Evolutionary conservation across 495 filamentous ascomycete genomes (phyloP).

Genomic region (Hyaloscypha variabilis): DNA sequence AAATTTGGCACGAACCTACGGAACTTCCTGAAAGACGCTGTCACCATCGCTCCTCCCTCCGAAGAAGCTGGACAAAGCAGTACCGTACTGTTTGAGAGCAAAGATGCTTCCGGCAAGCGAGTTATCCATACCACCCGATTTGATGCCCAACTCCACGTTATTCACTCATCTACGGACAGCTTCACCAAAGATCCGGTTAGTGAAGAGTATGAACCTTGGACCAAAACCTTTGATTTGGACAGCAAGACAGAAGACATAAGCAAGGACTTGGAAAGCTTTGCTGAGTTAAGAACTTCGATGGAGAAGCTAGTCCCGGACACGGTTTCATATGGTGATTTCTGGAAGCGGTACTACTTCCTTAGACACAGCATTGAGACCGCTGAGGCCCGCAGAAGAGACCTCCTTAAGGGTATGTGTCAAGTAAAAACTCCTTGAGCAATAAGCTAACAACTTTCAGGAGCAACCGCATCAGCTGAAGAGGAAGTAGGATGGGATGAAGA

Average conservation of each 20-base stretch:
- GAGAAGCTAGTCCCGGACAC: constrained; percentile 92
- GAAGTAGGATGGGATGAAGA: constrained; percentile 87
- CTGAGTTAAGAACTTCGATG: constrained; percentile 88
- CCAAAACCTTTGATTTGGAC: constrained; percentile 75
- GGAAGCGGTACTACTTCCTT: constrained; percentile 95
- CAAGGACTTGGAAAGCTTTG: constrained; percentile 81
- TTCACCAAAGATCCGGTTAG: constrained; percentile 82
- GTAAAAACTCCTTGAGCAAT: neutral
- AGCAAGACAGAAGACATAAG: constrained; percentile 85
- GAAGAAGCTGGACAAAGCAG: constrained; percentile 36
- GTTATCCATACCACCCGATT: constrained; percentile 93
- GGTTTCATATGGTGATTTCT: constrained; percentile 87
- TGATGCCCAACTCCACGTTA: constrained; percentile 93
- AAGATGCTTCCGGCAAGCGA: constrained; percentile 83
- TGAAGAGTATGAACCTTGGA: constrained; percentile 74
- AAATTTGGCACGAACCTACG: constrained; percentile 91
- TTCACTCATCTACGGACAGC: constrained; percentile 83
- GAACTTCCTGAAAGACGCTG: constrained; percentile 88
- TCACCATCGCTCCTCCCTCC: constrained; percentile 75
- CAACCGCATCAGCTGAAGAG: constrained; percentile 67
- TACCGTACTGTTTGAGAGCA: constrained; percentile 82
- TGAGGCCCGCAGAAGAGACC: constrained; percentile 84
- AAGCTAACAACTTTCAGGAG: constrained; percentile 41
- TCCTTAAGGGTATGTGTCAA: constrained; percentile 77
- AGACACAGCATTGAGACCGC: constrained; percentile 94